Percentiles rank a stretch among this genome's conserved stretches.
These are phyloP conservation scores for Jaltomata sinuosa DNA, from an alignment of 257 asterid species.

Conservation along the genomic window DNA sequence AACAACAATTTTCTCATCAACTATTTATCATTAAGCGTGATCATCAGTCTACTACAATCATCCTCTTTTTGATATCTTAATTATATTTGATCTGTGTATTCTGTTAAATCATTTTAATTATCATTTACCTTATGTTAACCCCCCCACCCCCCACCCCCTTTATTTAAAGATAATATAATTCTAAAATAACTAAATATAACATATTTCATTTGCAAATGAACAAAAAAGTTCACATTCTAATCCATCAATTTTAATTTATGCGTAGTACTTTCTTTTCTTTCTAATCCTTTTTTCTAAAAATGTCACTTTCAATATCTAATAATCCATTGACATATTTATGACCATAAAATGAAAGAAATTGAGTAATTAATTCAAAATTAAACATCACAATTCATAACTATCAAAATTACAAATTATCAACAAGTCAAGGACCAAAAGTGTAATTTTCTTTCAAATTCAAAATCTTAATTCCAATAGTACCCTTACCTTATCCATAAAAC, in stretches of 20 bases:
- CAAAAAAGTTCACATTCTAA: background rate
- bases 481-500: slow-evolving; percentile 44
- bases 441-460: background rate
- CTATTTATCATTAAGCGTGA: too few relatives aligned
- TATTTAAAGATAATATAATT: too few relatives aligned
- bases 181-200: background rate
- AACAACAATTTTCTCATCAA: background rate
- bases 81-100: too few relatives aligned
- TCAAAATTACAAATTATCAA: background rate
- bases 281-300: too few relatives aligned
- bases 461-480: slow-evolving; percentile 24
- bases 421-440: background rate
- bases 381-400: background rate
- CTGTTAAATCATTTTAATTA: too few relatives aligned
- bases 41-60: background rate
- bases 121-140: background rate
- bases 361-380: background rate
- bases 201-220: background rate
- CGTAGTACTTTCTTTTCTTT: too few relatives aligned
- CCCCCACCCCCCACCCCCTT: too few relatives aligned
- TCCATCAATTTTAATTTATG: background rate
- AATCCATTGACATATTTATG: too few relatives aligned
- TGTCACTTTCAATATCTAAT: too few relatives aligned
- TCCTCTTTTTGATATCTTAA: too few relatives aligned
- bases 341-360: too few relatives aligned